Percentiles rank a stretch among this genome's conserved stretches.
phyloP scores from a whole-genome alignment of 345 rosid species.

The Gynandropsis gynandra region DNA sequence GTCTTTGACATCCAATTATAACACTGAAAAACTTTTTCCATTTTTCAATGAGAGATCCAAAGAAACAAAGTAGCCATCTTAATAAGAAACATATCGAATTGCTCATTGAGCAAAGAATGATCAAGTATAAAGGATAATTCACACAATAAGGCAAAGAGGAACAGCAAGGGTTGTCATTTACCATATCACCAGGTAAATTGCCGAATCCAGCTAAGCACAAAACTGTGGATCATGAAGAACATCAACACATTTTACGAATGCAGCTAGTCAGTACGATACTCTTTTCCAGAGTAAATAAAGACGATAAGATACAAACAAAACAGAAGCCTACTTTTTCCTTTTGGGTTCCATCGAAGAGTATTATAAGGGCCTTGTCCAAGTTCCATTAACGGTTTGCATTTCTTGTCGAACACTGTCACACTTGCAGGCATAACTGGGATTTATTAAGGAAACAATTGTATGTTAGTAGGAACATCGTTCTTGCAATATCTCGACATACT shows the following conservation, averaged over 20 bases:
- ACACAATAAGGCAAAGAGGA: constrained; percentile 2
- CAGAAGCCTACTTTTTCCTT: constrained; percentile 76
- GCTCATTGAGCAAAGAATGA: neutral
- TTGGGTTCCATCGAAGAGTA: constrained; percentile 88
- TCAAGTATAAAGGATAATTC: no score
- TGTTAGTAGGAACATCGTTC: no score
- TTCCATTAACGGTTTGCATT: constrained; percentile 76
- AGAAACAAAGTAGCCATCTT: constrained; percentile 4
- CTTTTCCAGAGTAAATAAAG: constrained; percentile 2
- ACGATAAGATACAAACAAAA: constrained; percentile 1
- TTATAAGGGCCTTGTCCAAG: constrained; percentile 89
- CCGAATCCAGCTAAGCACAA: constrained; percentile 95
- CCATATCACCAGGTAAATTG: constrained; percentile 98
- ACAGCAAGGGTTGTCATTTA: constrained; percentile 23
- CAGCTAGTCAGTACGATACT: neutral
- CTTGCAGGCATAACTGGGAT: constrained; percentile 84
- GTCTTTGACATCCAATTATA: no score
- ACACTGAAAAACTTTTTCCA: no score
- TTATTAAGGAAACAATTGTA: constrained; percentile 39
- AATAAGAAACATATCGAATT: neutral
- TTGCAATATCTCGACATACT: no score
- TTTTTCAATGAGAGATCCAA: no score
- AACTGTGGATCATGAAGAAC: constrained; percentile 38
- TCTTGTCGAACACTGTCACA: constrained; percentile 80
- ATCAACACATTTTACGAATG: constrained; percentile 33